Conservation (phyloP, 345 rosid species). For the Tarenaya hassleriana region DNA sequence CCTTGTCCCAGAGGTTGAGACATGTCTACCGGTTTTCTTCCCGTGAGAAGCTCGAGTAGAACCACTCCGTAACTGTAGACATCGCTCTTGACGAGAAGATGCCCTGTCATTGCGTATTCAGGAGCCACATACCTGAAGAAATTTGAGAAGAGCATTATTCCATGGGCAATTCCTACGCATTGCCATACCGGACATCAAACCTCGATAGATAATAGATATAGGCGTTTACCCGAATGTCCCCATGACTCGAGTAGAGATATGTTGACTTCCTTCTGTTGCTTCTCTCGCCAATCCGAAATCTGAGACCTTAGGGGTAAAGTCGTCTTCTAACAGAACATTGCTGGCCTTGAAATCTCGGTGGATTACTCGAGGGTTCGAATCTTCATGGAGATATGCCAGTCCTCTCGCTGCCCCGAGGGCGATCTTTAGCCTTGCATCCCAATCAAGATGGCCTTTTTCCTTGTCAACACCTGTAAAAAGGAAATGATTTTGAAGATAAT, state of each 20-base stretch:
- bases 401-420: conserved; percentile 99
- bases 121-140: conserved; percentile 99
- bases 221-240: conserved; percentile 98
- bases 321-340: conserved; percentile 77
- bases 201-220: no score
- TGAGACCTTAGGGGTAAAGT: conserved; percentile 95
- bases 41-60: conserved; percentile 93
- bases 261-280: conserved; percentile 99
- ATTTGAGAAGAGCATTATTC: no score
- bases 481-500: conserved; percentile 18
- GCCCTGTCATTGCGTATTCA: conserved; percentile 99
- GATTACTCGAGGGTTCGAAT: conserved; percentile 95
- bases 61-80: conserved; percentile 98
- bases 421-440: conserved; percentile 94
- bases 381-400: conserved; percentile 98
- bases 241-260: conserved; percentile 95
- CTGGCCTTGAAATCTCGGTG: conserved; percentile 99
- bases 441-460: conserved; percentile 71
- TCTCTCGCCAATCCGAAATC: conserved; percentile 99
- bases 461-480: conserved; percentile 45
- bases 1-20: conserved; percentile 96
- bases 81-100: conserved; percentile 95
- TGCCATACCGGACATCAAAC: no score
- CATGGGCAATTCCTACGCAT: no score
- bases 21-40: conserved; percentile 98